Evolutionary conservation across 371 early-diverging fungal genomes (phyloP).

Genomic region (Saksenaea oblongispora): DNA sequence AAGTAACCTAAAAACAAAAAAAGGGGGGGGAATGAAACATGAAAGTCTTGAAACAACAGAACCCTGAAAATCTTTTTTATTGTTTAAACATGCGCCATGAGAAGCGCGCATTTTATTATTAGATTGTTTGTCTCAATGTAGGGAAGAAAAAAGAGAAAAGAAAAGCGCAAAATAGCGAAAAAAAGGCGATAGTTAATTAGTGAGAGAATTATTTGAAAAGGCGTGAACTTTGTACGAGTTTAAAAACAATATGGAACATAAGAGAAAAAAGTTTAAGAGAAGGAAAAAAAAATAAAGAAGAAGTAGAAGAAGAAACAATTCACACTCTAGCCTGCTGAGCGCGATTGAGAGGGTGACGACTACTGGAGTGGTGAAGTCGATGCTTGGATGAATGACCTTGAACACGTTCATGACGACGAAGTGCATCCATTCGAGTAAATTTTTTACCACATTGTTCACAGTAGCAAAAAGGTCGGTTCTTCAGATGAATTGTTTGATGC

Average conservation of each 20-base stretch:
- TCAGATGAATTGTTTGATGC: slow-evolving; percentile 48
- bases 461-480: slow-evolving; percentile 44
- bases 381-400: slow-evolving; percentile 33
- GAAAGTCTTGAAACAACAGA: background rate
- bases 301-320: background rate
- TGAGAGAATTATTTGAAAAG: background rate
- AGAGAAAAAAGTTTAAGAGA: background rate
- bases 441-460: slow-evolving; percentile 47
- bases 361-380: background rate
- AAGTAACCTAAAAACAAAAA: background rate
- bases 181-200: background rate
- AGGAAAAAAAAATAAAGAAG: background rate
- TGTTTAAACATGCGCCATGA: background rate
- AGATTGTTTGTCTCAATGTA: background rate
- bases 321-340: slow-evolving; percentile 25
- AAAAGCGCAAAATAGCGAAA: too few species aligned
- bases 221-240: background rate
- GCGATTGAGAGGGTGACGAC: background rate
- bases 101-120: background rate
- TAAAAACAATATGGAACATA: slow-evolving; percentile 2
- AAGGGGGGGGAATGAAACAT: background rate
- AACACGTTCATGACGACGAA: slow-evolving; percentile 50
- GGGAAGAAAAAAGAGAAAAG: background rate
- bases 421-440: slow-evolving; percentile 51
- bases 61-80: slow-evolving; percentile 1